Evolutionary conservation across 208 protist species (phyloP).

Genomic region (Novymonas esmeraldas): DNA sequence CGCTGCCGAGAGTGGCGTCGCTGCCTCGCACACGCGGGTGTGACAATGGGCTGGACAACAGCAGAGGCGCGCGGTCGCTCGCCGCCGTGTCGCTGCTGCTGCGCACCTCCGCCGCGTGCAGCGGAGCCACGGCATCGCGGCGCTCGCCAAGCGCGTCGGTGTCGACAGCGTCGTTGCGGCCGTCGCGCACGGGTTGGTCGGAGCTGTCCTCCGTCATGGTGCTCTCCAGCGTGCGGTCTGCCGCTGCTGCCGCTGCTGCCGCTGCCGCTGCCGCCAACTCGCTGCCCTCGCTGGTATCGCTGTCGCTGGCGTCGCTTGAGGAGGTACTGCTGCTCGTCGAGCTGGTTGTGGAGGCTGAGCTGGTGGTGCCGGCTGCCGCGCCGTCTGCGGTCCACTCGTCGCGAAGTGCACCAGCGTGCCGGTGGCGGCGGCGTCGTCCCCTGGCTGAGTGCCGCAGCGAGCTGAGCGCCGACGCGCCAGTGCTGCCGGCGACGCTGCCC

Average conservation of each 20-base stretch:
- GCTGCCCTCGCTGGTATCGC: slow-evolving; percentile 6
- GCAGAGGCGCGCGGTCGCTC: neutral
- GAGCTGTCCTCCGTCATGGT: slow-evolving; percentile 16
- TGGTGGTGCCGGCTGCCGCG: slow-evolving; percentile 6
- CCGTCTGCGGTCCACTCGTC: slow-evolving; percentile 7
- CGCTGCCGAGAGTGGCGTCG: slow-evolving; percentile 4
- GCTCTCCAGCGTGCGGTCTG: slow-evolving; percentile 19
- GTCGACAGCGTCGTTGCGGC: slow-evolving; percentile 7
- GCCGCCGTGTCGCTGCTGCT: slow-evolving; percentile 17
- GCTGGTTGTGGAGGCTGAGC: slow-evolving; percentile 3
- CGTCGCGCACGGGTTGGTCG: slow-evolving; percentile 3
- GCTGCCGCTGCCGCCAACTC: neutral
- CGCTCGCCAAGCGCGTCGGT: neutral
- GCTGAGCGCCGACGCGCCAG: neutral
- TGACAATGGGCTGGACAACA: neutral
- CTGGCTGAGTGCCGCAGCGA: neutral
- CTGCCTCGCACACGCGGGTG: slow-evolving; percentile 14
- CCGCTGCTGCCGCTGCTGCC: neutral
- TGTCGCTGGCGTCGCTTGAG: slow-evolving; percentile 3
- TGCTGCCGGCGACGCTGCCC: neutral
- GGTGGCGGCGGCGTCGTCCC: neutral
- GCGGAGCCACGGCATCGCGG: neutral
- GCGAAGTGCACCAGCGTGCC: neutral
- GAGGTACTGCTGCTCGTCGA: slow-evolving; percentile 19
- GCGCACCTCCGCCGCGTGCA: neutral